These are phyloP conservation scores for Pichiaceae sp. DNA, from an alignment of 1,139 yeast genomes.

Conservation along the genomic window DNA sequence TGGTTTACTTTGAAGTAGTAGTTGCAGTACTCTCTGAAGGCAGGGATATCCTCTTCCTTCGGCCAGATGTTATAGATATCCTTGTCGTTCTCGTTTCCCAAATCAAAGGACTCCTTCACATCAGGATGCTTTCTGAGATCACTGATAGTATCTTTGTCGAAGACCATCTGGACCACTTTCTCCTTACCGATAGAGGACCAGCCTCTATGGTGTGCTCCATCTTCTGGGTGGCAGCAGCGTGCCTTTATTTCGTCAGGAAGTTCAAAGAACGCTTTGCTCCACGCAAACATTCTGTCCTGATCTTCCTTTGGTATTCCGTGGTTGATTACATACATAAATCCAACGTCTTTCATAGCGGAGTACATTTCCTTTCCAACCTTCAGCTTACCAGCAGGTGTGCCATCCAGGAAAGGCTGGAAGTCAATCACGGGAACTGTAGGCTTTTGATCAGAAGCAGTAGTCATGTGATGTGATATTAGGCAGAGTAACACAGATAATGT, in stretches of 20 bases:
- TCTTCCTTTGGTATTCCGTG: too few species aligned
- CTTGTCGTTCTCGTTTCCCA: slow-evolving; percentile 15
- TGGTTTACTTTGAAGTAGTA: slow-evolving; percentile 16
- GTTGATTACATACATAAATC: too few species aligned
- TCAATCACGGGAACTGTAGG: too few species aligned
- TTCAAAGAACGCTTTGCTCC: too few species aligned
- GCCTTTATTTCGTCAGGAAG: slow-evolving; percentile 12
- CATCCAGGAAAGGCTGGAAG: too few species aligned
- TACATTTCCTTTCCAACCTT: too few species aligned
- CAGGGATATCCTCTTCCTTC: slow-evolving; percentile 21
- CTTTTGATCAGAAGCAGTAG: too few species aligned
- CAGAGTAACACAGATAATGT: too few species aligned
- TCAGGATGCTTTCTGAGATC: slow-evolving; percentile 8
- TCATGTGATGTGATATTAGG: too few species aligned
- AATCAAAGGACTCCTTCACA: slow-evolving; percentile 18
- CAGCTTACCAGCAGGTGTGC: too few species aligned
- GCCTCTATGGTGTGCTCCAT: slow-evolving; percentile 19
- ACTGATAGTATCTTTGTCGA: slow-evolving; percentile 15
- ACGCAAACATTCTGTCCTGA: too few species aligned
- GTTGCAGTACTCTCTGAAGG: slow-evolving; percentile 18
- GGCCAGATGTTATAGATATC: slow-evolving; percentile 21
- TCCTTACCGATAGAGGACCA: slow-evolving; percentile 22
- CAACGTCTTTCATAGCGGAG: too few species aligned
- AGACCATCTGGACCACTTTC: slow-evolving; percentile 26
- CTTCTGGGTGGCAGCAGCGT: slow-evolving; percentile 20